Evolutionary conservation across 192 early-diverging fungal genomes (phyloP).

Genomic region (Rhizophlyctis rosea): DNA sequence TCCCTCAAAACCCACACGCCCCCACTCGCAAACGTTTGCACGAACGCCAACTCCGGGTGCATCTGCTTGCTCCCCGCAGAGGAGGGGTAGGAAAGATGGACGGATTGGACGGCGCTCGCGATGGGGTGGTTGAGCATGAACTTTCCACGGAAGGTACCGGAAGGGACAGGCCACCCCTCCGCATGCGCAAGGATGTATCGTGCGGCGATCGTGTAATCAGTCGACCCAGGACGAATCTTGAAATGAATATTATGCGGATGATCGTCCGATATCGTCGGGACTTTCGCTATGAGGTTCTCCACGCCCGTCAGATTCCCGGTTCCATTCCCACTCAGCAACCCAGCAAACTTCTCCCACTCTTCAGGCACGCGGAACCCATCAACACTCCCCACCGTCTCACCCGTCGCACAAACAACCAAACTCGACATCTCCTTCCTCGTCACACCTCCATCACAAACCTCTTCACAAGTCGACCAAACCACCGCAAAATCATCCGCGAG

Average conservation of each 20-base stretch:
- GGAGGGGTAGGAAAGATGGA: neutral
- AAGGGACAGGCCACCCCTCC: neutral
- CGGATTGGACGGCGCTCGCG: constrained; percentile 11
- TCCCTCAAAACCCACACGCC: constrained; percentile 13
- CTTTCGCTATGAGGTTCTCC: neutral
- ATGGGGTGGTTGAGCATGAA: neutral
- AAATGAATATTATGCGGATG: constrained; percentile 1
- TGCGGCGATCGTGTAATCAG: neutral
- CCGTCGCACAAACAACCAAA: neutral
- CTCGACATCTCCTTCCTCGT: neutral
- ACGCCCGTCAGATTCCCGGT: neutral
- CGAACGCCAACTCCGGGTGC: constrained; percentile 1
- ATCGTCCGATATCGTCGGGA: neutral
- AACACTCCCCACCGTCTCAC: neutral
- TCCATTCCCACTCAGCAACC: neutral
- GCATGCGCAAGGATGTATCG: constrained; percentile 9
- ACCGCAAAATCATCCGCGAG: constrained; percentile 3
- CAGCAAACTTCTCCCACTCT: neutral
- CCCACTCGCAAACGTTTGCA: constrained; percentile 11
- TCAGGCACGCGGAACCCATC: neutral
- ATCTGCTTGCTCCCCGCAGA: constrained; percentile 2
- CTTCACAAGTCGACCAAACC: neutral
- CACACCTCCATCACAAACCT: neutral
- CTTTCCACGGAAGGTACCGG: neutral
- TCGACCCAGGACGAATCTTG: neutral